Evolutionary conservation across 1,284 basidiomycete genomes (phyloP), one percentile per base, ranked within the genome.

Genomic region (Phylloporus gajari): DNA sequence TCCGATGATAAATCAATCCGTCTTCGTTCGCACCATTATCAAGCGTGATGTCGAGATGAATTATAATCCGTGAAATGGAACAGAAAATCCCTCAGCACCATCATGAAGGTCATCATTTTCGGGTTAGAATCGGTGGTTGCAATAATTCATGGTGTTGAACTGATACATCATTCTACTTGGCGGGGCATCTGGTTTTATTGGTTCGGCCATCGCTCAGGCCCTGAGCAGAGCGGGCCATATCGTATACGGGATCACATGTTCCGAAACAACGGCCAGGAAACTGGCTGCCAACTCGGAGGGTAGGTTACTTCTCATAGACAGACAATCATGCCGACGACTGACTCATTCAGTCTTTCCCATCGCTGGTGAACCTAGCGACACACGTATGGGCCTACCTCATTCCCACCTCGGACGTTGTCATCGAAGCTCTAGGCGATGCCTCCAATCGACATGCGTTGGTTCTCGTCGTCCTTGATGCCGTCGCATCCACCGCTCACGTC

Each of bases 311-410:
- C 3, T 2, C 58, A n/a, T n/a, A n/a, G n/a, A 19, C 30, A 42
- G 25, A 70, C 40, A 58, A 15, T 17, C 9, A 6, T 58, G 27
- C 6, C 27, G 12, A 32, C 30, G 53, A 21, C n/a, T 44, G 21
- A n/a, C 5, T 42, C 21, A 25, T 21, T 5, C 27, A 87, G 86
- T 91, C 72, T 85, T 87, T 38, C 88, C 90, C 1, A 68, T 89
- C 69, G 77, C 89, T 12, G 84, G 84, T 23, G 85, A 88, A 38
- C 74, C 77, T 53, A 69, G 46, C 21, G 78, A 84, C 30, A 78
- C 80, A 82, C 44, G 72, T 74, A 8, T 90, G 87, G 85, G 78
- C 82, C 19, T 71, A 83, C 40, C 78, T 87, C n/a, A 83, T 86
- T 17, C 77, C 83, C 56, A 83, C 81, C 32, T 70, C 85, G 38